Evolutionary conservation across 1,284 basidiomycete genomes (phyloP), one percentile per base, ranked within the genome.

Genomic region (Irpex sp.): DNA sequence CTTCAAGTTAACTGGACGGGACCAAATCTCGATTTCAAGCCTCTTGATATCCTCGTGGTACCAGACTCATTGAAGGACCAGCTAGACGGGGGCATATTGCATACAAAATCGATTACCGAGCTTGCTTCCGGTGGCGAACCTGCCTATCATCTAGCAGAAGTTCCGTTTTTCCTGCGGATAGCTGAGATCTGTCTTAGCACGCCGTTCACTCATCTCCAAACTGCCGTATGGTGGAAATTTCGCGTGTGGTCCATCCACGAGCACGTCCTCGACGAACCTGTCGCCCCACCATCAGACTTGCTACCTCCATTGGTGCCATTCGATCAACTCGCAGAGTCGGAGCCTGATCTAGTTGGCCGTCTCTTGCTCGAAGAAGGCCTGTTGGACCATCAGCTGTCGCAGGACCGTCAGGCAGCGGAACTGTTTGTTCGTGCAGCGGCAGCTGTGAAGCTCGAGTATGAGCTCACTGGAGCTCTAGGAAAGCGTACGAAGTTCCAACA

Each of bases 1-100:
- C 82, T 97, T 0, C 97, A 99, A 75, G 83, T 83, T 44, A 99
- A 99, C 77, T 99, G 95, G 95, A 98, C 96, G 0, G 97, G 97
- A 1, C 97, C 97, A 1, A 85, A 94, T 70, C 82, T 97, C 51
- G 80, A 89, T 65, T 73, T 95, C 72, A 76, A 75, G 68, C 82
- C 83, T 64, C 76, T 81, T 62, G 83, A 86, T 47, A 68, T 88
- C 58, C 75, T 89, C 70, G 70, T 75, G 38, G 70, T 79, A 59
- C 70, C 77, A 40, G 62, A 73, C 66, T 63, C 76, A 59, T 64
- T 65, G 5, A 65, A 72, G 13, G 44, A 71, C n/a, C 54, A 74
- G 1, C 70, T 82, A 37, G 78, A 81, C 13, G 81, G 87, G 51
- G 82, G 86, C 36, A 55, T 69, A 4, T 75, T 97, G 51, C 86